These are phyloP conservation scores for Lasiosphaeria ovina DNA, from an alignment of 495 filamentous ascomycete species.

Conservation along the genomic window DNA sequence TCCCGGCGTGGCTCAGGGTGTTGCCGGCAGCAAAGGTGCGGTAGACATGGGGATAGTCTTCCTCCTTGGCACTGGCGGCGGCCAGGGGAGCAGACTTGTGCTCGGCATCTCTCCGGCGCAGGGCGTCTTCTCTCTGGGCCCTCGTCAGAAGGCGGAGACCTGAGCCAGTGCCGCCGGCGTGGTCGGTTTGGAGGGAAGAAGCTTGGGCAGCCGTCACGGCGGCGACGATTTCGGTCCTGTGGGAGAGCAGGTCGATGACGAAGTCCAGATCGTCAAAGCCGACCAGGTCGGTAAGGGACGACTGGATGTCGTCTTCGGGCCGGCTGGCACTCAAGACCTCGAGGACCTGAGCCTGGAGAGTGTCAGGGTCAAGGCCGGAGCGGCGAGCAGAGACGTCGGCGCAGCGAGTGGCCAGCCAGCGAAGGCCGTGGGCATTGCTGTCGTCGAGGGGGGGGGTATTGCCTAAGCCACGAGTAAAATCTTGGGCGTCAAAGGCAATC, in stretches of 20 bases:
- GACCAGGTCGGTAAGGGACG: slow-evolving; percentile 82
- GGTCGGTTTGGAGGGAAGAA: slow-evolving; percentile 17
- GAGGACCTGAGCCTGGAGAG: slow-evolving; percentile 68
- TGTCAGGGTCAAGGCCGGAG: slow-evolving; percentile 58
- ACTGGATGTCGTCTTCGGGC: slow-evolving; percentile 81
- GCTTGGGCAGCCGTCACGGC: slow-evolving; percentile 20
- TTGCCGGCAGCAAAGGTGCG: slow-evolving; percentile 78
- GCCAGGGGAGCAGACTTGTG: slow-evolving; percentile 76
- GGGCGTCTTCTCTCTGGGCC: slow-evolving; percentile 71
- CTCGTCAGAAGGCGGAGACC: slow-evolving; percentile 65
- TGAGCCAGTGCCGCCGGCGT: slow-evolving; percentile 45
- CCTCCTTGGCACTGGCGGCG: slow-evolving; percentile 57
- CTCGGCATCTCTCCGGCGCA: slow-evolving; percentile 70
- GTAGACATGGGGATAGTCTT: slow-evolving; percentile 91
- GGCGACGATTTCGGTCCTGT: slow-evolving; percentile 61
- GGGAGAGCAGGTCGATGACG: slow-evolving; percentile 76
- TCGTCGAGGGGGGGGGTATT: slow-evolving; percentile 23
- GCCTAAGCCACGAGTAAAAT: slow-evolving; percentile 22
- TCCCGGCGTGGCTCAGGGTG: slow-evolving; percentile 69
- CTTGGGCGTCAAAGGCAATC: slow-evolving; percentile 42
- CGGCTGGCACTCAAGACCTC: slow-evolving; percentile 64
- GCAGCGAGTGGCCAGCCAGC: slow-evolving; percentile 70
- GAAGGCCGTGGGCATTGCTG: slow-evolving; percentile 34
- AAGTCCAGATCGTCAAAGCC: slow-evolving; percentile 91
- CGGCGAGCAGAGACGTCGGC: slow-evolving; percentile 56